A percentile compares a stretch with the other conserved stretches of the same genome.
These are phyloP conservation scores for Singerocomus rubriflavus DNA, from an alignment of 1,284 basidiomycete genomes.

Conservation along the genomic window DNA sequence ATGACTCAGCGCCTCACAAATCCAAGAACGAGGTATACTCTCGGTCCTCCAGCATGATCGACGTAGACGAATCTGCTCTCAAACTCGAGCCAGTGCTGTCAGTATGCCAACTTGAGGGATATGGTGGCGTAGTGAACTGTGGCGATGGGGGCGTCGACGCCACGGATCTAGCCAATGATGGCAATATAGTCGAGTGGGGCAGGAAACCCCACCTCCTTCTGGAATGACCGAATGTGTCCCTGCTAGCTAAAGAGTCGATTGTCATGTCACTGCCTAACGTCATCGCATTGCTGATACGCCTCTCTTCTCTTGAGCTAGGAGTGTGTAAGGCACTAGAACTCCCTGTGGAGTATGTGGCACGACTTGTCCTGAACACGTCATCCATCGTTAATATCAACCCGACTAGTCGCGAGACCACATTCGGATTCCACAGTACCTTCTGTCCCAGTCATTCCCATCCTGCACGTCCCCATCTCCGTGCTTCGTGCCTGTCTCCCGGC, in stretches of 20 bases:
- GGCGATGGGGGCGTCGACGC: neutral
- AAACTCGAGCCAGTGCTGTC: neutral
- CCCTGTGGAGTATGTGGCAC: slow-evolving; percentile 17
- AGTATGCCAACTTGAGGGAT: neutral
- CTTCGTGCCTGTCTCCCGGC: slow-evolving; percentile 58
- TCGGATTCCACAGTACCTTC: slow-evolving; percentile 32
- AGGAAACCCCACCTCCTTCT: slow-evolving; percentile 5
- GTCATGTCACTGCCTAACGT: slow-evolving; percentile 2
- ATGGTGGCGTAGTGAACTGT: neutral
- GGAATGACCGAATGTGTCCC: neutral
- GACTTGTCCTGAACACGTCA: slow-evolving; percentile 10
- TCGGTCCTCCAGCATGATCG: slow-evolving; percentile 15
- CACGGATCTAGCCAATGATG: neutral
- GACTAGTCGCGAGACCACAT: neutral
- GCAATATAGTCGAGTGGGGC: neutral
- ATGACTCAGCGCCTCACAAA: slow-evolving; percentile 10
- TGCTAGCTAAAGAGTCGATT: neutral
- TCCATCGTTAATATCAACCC: neutral
- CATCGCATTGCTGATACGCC: neutral
- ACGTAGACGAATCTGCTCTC: neutral
- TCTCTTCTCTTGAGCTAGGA: slow-evolving; percentile 5
- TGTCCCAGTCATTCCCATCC: slow-evolving; percentile 28
- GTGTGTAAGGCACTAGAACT: slow-evolving; percentile 1
- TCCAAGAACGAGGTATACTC: slow-evolving; percentile 33
- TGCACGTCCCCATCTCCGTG: slow-evolving; percentile 32